Evolutionary conservation across 441 rosid species (phyloP), one percentile per base, ranked within the genome.

Genomic region (Brassica balearica): DNA sequence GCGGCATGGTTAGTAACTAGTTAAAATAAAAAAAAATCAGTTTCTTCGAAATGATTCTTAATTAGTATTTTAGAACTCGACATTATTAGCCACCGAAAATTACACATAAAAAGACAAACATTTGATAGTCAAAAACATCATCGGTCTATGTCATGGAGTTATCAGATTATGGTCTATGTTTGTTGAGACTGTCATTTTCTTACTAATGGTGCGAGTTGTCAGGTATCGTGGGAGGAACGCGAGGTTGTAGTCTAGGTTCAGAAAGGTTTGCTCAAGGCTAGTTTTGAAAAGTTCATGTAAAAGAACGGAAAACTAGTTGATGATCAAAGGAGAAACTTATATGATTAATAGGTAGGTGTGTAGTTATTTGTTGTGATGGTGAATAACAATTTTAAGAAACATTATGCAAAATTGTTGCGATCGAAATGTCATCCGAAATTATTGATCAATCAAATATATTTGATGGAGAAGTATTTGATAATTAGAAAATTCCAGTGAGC

Each of bases 401-500:
- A 43, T 3, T 59, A 41, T 64, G 23, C 27, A 25, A 64, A 65
- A 65, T 34, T 65, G 8, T 36, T 65, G 15, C 27, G 55, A 65
- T 64, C 25, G 11, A 6, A 36, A 19, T 65, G 20, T 65, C 12
- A 64, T 15, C 7, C 48, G n/a, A 32, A 15, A 17, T 36, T 3
- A 9, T 36, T 36, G 27, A 65, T 65, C 68, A 64, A 32, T 15
- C 19, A 9, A 65, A 65, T 15, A 29, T 29, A 64, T 65, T 65
- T 65, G 51, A 65, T 65, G 69, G 23, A 9, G 0, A 27, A 62
- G 69, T 48, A 69, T 51, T 23, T 60, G 62, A 72, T 72, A 17
- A 78, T 25, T 25, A 25, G 27, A 25, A 29, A 29, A 29, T 29
- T 53, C 62, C 62, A 79, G 11, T 43, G 68, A 79, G 82, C 22